Base-by-base conservation (phyloP, 805 yeast genomes). In the Wickerhamomyces canadensis region DNA sequence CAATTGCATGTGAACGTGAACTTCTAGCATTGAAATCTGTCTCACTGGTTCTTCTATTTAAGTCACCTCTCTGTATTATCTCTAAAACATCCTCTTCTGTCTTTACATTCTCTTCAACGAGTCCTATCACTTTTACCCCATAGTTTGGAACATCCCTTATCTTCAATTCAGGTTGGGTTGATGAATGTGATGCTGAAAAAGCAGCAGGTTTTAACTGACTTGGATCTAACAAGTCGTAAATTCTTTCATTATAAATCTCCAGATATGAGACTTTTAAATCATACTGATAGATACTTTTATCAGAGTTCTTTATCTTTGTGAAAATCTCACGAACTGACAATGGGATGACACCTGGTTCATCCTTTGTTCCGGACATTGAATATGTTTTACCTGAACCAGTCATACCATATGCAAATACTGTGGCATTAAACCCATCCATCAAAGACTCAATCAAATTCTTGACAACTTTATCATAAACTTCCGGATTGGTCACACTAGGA, bases 361-460 rank as follows among this genome's bases (percentile, higher is more conserved):
- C 62, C 3, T 34, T 31, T 27, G 76, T 67, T 36, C 69, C 68
- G 76, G 87, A 72, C 98, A 93, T 93, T 1, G 98, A 93, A 57
- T 67, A 83, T 0, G 98, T 91, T 55, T 93, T 93, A 5, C 98
- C 98, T 0, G 97, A 82, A 0, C 93, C 96, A 0, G 98, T 93
- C 64, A 91, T 98, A 3, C 98, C 98, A 55, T 93, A 91, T 0
- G 98, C 97, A 57, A 91, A 87, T 1, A 89, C 77, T 0, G 96
- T 88, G 13, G 89, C 89, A 52, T 87, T 87, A 58, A 64, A 89
- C 0, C 96, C 96, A 13, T 78, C 79, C 49, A 70, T 69, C 43
- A 74, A 77, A 55, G 70, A 75, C 44, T 54, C 64, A 27, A 70
- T 78, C 58, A 72, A 70, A 25, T 67, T 76, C 47, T 53, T 68